A percentile compares a stretch with the other conserved stretches of the same genome.
These are phyloP conservation scores for Chalciporus sp. DNA, from an alignment of 1,284 basidiomycete species.

Conservation along the genomic window DNA sequence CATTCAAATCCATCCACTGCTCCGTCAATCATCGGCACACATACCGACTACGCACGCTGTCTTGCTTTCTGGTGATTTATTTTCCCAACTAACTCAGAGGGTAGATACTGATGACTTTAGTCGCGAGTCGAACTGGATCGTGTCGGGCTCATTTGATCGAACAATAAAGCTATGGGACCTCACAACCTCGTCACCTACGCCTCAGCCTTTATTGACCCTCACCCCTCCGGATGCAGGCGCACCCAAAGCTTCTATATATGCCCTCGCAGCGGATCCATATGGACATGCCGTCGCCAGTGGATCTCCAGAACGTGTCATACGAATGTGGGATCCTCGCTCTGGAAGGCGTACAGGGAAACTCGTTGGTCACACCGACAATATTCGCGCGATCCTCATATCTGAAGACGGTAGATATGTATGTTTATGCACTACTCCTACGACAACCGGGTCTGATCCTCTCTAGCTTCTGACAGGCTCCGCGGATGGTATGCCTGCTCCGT, in stretches of 20 bases:
- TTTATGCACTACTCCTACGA: conserved; percentile 18
- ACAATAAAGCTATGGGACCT: conserved; percentile 96
- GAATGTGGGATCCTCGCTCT: conserved; percentile 91
- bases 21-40: conserved; percentile 80
- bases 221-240: conserved; percentile 61
- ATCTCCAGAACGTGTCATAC: conserved; percentile 87
- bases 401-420: conserved; percentile 89
- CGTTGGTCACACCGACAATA: conserved; percentile 96
- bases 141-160: conserved; percentile 93
- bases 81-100: not conserved
- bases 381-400: conserved; percentile 85
- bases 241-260: conserved; percentile 80
- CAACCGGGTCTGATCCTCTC: conserved; percentile 18
- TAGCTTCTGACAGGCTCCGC: conserved; percentile 89
- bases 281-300: conserved; percentile 87
- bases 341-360: conserved; percentile 75
- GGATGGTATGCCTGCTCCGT: conserved; percentile 57
- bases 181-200: conserved; percentile 40
- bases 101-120: conserved; percentile 40
- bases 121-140: conserved; percentile 81
- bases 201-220: conserved; percentile 58
- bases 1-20: conserved; percentile 60
- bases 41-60: conserved; percentile 91
- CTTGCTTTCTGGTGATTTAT: conserved; percentile 68
- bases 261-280: conserved; percentile 75